Percentiles rank a stretch among this genome's conserved stretches.
Conservation (phyloP, 129 eudicot genomes). For the Tagetes patula region DNA sequence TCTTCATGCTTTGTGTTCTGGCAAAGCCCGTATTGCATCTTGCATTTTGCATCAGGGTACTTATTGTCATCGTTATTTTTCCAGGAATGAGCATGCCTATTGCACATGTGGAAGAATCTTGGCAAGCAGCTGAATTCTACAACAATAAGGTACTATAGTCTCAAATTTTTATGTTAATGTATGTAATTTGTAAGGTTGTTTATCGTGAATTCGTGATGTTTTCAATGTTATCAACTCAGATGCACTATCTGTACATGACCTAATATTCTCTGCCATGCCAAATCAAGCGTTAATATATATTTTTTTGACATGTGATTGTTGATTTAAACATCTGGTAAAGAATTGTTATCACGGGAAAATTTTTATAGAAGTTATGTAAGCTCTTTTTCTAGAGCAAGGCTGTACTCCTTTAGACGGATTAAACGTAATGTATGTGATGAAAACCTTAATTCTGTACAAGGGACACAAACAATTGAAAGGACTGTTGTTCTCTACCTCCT, state of each 20-base stretch:
- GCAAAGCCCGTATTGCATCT: not conserved
- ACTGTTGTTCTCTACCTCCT: not conserved
- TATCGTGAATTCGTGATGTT: too few relatives aligned
- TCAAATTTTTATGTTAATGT: not conserved
- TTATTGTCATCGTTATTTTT: conserved; percentile 21
- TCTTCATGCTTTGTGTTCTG: conserved; percentile 7
- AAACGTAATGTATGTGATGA: conserved; percentile 11
- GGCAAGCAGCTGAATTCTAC: conserved; percentile 48
- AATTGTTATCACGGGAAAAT: not conserved
- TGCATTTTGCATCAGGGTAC: conserved; percentile 7
- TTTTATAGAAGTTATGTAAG: not conserved
- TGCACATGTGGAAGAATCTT: too few relatives aligned
- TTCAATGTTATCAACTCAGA: too few relatives aligned
- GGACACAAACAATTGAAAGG: conserved; percentile 5
- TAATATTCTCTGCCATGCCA: not conserved
- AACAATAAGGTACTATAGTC: conserved; percentile 67
- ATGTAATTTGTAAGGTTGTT: conserved; percentile 2
- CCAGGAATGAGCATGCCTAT: conserved; percentile 27
- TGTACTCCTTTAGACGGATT: not conserved
- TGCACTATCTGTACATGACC: not conserved
- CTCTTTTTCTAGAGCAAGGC: not conserved
- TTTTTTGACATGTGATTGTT: too few relatives aligned
- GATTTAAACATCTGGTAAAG: too few relatives aligned
- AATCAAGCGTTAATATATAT: not conserved
- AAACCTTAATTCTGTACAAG: not conserved